A percentile compares a stretch with the other conserved stretches of the same genome.
These are phyloP conservation scores for Vickermania spadyakhi DNA, from an alignment of 208 protist species.

Conservation along the genomic window DNA sequence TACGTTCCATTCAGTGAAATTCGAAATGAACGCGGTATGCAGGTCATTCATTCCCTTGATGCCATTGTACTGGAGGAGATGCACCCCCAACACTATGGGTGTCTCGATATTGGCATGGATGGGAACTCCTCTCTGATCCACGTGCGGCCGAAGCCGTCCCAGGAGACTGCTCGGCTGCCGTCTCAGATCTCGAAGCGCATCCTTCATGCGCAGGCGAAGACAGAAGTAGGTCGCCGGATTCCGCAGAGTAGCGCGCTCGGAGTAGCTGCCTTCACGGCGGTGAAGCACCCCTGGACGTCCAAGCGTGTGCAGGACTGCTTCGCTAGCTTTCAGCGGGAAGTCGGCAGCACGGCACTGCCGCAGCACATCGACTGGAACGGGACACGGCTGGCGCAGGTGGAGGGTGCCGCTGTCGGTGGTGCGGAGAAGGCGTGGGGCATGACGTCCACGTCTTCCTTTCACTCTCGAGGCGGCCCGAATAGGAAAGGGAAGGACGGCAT, in stretches of 20 bases:
- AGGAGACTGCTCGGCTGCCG: not conserved
- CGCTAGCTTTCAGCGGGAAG: not conserved
- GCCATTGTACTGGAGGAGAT: not conserved
- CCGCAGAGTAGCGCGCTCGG: not conserved
- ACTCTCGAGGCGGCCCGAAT: not conserved
- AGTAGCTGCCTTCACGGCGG: not conserved
- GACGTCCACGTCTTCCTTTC: not conserved
- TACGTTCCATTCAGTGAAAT: not conserved
- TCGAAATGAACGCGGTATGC: not conserved
- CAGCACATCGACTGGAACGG: not conserved
- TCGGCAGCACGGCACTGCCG: not conserved
- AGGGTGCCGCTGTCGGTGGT: not conserved
- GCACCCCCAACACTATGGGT: not conserved
- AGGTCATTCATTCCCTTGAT: not conserved
- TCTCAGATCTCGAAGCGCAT: not conserved
- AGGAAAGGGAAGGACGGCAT: not conserved
- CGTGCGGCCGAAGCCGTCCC: conserved; percentile 13
- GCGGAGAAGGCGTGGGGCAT: not conserved
- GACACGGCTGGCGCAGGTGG: not conserved
- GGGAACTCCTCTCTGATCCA: conserved; percentile 55
- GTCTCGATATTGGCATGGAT: conserved; percentile 49
- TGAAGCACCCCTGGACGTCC: not conserved
- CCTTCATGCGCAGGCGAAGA: not conserved
- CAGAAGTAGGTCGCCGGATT: not conserved
- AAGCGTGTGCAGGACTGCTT: not conserved